phyloP scores from a whole-genome alignment of 495 filamentous ascomycete species.

The Xylaria castorea region DNA sequence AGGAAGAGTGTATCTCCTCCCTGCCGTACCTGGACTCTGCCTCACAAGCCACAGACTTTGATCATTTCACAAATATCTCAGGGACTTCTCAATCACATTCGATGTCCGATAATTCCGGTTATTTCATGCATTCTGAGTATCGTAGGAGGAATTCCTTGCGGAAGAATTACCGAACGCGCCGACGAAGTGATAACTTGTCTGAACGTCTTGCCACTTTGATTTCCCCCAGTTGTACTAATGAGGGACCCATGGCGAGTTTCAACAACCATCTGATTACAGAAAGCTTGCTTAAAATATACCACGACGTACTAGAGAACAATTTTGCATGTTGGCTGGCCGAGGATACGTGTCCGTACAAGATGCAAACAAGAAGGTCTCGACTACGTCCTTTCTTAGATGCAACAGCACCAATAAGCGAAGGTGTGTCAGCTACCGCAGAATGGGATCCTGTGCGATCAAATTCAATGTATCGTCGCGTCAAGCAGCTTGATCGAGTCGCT shows the following conservation, averaged over 20 bases:
- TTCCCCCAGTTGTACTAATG: background rate
- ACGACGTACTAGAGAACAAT: constrained; percentile 57
- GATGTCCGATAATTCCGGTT: background rate
- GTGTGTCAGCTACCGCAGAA: constrained; percentile 25
- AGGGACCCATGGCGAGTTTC: background rate
- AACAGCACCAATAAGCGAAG: too few relatives aligned
- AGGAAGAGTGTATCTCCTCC: background rate
- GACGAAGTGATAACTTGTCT: background rate
- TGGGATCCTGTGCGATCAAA: constrained; percentile 53
- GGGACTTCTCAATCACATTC: background rate
- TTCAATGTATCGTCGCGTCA: constrained; percentile 53
- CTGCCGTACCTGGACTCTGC: background rate
- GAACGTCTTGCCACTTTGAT: background rate
- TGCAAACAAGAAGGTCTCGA: background rate
- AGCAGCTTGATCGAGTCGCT: constrained; percentile 47
- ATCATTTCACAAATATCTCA: constrained; percentile 4
- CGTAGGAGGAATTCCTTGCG: background rate
- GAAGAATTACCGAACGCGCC: constrained; percentile 4
- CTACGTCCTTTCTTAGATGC: background rate
- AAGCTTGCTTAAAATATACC: constrained; percentile 52
- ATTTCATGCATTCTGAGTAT: background rate
- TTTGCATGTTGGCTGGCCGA: constrained; percentile 39
- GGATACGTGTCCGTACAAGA: constrained; percentile 16
- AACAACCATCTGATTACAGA: constrained; percentile 39
- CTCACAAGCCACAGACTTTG: constrained; percentile 13